phyloP scores from a whole-genome alignment of 208 protist species.

The Acanthamoeba comandoni region DNA sequence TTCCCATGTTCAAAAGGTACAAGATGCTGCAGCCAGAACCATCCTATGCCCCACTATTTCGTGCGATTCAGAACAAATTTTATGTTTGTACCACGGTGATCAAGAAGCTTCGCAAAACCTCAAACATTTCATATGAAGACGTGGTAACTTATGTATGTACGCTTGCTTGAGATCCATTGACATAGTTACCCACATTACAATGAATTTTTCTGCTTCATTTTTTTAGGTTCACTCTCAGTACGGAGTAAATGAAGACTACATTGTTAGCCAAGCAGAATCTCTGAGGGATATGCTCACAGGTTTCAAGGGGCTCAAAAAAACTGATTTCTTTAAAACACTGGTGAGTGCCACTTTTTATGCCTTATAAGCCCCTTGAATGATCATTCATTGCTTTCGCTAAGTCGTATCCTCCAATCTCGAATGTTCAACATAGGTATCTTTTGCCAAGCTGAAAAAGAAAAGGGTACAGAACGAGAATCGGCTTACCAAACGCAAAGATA shows the following conservation, averaged over 20 bases:
- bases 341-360: too few species aligned
- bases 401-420: too few species aligned
- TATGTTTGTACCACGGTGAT: not conserved
- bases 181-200: not conserved
- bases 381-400: too few species aligned
- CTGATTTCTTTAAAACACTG: too few species aligned
- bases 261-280: not conserved
- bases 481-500: too few species aligned
- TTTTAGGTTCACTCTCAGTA: not conserved
- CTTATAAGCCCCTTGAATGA: too few species aligned
- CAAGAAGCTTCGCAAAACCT: not conserved
- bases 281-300: not conserved
- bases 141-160: not conserved
- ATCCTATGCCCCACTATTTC: conserved; percentile 1
- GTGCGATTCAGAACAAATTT: conserved; percentile 22
- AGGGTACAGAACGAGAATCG: too few species aligned
- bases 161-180: not conserved
- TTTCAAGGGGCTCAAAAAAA: too few species aligned
- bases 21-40: conserved; percentile 46
- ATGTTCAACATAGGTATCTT: too few species aligned
- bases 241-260: conserved; percentile 7
- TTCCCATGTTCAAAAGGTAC: not conserved
- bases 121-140: not conserved
- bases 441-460: too few species aligned
- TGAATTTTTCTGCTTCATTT: not conserved